Evolutionary conservation across 371 early-diverging fungal genomes (phyloP), one percentile per base, ranked within the genome.

Genomic region (Mucor mucedo): DNA sequence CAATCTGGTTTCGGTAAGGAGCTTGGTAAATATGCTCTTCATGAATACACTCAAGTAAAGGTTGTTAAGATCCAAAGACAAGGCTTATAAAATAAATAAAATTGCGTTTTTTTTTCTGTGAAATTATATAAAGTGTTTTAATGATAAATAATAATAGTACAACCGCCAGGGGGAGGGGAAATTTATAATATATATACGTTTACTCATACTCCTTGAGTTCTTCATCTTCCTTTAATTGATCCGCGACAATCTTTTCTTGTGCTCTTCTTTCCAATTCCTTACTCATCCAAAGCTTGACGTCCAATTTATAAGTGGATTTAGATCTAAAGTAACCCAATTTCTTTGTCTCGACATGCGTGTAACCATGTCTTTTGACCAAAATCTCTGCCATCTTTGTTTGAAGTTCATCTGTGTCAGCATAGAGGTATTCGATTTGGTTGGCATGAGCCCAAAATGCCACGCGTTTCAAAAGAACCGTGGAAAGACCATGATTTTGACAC

Each of bases 1-100:
- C 82, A 89, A 78, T 87, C 88, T 35, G 96, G 96, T 32, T 84
- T 90, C 55, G 93, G 93, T 61, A 87, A 89, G 52, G 92, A 93
- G 64, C 79, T 89, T 13, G 92, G 92, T 41, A 80, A 85, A 53
- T 85, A 88, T 69, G 84, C 90, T 30, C 69, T 92, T 59, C 75
- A 80, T 42, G 89, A 90, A 65, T 92, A 87, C 68, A 78, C 83
- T 33, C 82, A 82, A 28, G 70, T 88, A 56, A 91, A 91, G 73
- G 76, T 87, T 11, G 89, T 91, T 55, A 81, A 79, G 47, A 77
- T 85, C 52, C 73, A 75, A 40, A 55, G 55, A 54, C 29, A 28
- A 16, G 27, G 11, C 62, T 78, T 49, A 71, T 63, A 63, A 35
- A 35, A 35, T 6, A 35, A 35, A 35, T 6, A 35, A 35, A 35